These are phyloP conservation scores for Yamadazyma pseudoaaseri DNA, from an alignment of 1,139 yeast species.

Conservation along the genomic window DNA sequence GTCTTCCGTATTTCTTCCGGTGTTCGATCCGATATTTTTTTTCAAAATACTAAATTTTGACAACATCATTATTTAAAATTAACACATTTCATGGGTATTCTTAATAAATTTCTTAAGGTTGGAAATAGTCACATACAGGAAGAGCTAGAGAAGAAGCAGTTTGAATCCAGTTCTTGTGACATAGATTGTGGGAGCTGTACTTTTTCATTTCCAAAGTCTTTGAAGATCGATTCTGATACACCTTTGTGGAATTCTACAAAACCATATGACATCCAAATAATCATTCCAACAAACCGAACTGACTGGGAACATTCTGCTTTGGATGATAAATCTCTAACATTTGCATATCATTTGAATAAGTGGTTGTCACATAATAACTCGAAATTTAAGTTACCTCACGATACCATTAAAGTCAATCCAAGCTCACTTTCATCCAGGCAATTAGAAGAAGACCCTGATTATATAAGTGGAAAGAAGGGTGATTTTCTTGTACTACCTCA, in stretches of 20 bases:
- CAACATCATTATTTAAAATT: too few relatives aligned
- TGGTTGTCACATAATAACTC: conserved; percentile 41
- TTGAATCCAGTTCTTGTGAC: conserved; percentile 44
- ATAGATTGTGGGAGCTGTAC: conserved; percentile 52
- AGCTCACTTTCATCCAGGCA: conserved; percentile 46
- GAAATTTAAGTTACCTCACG: conserved; percentile 15
- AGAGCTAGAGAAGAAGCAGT: conserved; percentile 24
- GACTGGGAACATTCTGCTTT: conserved; percentile 86
- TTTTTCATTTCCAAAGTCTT: conserved; percentile 53
- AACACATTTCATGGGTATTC: conserved; percentile 6
- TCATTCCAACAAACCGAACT: conserved; percentile 77
- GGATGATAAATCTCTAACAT: conserved; percentile 44
- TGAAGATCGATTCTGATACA: conserved; percentile 45
- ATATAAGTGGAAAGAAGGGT: conserved; percentile 41
- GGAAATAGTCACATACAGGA: not conserved
- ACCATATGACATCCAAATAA: conserved; percentile 66
- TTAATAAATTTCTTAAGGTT: conserved; percentile 1
- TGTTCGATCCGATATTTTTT: too few relatives aligned
- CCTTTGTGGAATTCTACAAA: conserved; percentile 72
- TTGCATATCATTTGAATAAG: conserved; percentile 47
- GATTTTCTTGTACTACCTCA: conserved; percentile 73
- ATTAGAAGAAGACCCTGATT: conserved; percentile 38
- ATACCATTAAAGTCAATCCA: conserved; percentile 50
- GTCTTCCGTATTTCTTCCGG: too few relatives aligned
- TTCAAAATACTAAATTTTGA: too few relatives aligned